phyloP scores from a whole-genome alignment of 805 yeast genomes.

The Pichia rugopelliculosa region DNA sequence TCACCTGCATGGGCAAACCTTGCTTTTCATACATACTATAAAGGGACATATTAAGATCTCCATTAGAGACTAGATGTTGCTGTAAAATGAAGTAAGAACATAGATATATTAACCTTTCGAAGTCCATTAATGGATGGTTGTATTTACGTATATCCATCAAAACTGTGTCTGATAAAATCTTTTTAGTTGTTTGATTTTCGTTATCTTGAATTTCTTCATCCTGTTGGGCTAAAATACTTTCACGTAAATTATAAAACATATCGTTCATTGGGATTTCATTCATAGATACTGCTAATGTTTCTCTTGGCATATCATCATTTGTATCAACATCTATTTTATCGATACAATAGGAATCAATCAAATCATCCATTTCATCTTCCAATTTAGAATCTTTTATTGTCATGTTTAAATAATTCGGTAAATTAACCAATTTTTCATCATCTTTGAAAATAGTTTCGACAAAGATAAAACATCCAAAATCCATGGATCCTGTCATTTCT shows the following conservation, averaged over 20 bases:
- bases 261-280: constrained; percentile 3
- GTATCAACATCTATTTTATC: constrained; percentile 17
- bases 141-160: not conserved
- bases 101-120: constrained; percentile 4
- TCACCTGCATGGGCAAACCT: not conserved
- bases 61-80: not conserved
- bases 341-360: constrained; percentile 31
- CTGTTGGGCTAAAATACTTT: not conserved
- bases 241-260: constrained; percentile 2
- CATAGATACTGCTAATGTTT: constrained; percentile 1
- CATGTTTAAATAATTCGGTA: constrained; percentile 33
- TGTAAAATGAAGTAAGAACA: not conserved
- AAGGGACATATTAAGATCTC: not conserved
- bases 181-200: constrained; percentile 12
- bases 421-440: constrained; percentile 43
- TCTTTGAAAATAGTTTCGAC: constrained; percentile 64
- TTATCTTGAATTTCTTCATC: no score
- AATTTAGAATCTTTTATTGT: constrained; percentile 24
- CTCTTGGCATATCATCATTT: constrained; percentile 11
- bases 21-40: not conserved
- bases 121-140: constrained; percentile 3
- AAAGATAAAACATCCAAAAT: constrained; percentile 39
- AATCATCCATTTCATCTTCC: constrained; percentile 40
- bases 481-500: constrained; percentile 15
- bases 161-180: constrained; percentile 9